Evolutionary conservation across 225 moss, liverwort and hornwort species (phyloP).

Genomic region (Rhytidiadelphus loreus): DNA sequence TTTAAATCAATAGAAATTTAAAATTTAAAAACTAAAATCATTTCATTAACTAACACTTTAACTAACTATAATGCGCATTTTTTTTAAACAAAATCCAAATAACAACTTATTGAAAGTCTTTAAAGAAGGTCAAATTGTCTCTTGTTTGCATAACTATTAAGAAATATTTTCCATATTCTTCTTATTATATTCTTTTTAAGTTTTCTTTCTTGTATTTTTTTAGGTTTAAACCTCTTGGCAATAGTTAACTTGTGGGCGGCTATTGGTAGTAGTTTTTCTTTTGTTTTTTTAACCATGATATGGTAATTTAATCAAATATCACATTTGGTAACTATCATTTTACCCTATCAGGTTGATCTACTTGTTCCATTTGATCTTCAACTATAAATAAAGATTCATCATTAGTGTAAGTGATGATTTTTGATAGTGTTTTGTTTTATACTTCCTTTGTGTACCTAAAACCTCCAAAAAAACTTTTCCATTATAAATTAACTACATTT

Average conservation of each 20-base stretch:
- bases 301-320: neutral
- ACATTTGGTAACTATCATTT: neutral
- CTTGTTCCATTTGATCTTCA: fast-evolving
- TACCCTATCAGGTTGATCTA: neutral
- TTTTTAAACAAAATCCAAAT: neutral
- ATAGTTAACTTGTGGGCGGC: neutral
- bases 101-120: neutral
- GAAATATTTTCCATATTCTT: neutral
- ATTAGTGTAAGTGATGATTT: fast-evolving
- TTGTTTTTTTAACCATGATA: neutral
- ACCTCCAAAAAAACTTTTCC: no score
- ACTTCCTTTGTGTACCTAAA: no score
- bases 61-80: neutral
- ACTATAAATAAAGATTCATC: neutral
- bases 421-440: neutral
- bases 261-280: neutral
- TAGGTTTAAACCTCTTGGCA: neutral
- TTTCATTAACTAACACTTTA: neutral
- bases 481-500: no score
- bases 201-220: neutral
- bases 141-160: fast-evolving
- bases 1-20: neutral
- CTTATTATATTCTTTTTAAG: neutral
- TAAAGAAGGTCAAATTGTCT: neutral
- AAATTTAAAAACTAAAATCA: neutral